phyloP scores from a whole-genome alignment of 345 rosid species.

The Zanthoxylum bungeanum region DNA sequence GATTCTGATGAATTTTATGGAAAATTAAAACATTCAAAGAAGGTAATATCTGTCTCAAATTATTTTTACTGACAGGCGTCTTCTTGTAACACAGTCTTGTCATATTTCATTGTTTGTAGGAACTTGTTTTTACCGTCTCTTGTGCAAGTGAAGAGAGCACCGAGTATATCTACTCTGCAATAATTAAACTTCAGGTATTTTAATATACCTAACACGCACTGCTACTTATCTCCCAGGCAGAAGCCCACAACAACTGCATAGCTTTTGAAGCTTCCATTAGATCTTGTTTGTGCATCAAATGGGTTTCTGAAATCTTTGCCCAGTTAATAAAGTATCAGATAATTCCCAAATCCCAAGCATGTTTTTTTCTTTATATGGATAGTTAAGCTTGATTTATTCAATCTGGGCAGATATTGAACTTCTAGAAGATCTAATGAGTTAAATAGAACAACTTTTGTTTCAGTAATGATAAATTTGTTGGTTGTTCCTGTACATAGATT shows the following conservation, averaged over 20 bases:
- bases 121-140: constrained; percentile 70
- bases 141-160: constrained; percentile 90
- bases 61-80: constrained; percentile 14
- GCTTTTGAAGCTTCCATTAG: not conserved
- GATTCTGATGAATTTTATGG: constrained; percentile 58
- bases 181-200: constrained; percentile 82
- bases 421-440: not conserved
- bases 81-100: constrained; percentile 6
- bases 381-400: not conserved
- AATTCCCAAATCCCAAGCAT: not conserved
- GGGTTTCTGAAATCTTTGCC: not conserved
- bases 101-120: constrained; percentile 38
- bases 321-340: not conserved
- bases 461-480: not conserved
- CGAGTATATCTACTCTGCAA: constrained; percentile 69
- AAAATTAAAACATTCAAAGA: constrained; percentile 63
- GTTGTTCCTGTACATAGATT: not conserved
- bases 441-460: not conserved
- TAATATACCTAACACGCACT: not conserved
- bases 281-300: not conserved
- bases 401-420: constrained; percentile 1
- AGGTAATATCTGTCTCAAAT: constrained; percentile 44
- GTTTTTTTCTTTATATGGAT: not conserved
- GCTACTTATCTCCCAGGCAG: constrained; percentile 6
- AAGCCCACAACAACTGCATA: not conserved